These are phyloP conservation scores for Nannochloropsis oceanica DNA, from an alignment of 108 stramenopile genomes.

Conservation along the genomic window DNA sequence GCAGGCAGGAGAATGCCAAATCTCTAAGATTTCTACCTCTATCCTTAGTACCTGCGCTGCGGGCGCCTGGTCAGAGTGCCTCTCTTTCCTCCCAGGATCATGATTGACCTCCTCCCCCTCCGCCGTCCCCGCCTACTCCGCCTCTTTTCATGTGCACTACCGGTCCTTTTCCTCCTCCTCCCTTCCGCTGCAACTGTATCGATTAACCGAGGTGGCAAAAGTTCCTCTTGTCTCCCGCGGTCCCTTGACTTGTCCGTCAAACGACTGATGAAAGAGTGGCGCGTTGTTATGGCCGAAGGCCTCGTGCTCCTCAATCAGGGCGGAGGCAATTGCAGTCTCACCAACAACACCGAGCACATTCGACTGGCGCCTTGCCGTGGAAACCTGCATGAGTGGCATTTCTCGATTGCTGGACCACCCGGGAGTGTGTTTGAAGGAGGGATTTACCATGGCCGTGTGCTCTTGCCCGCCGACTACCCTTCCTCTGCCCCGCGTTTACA, in stretches of 20 bases:
- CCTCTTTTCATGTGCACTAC: background rate
- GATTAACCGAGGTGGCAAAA: background rate
- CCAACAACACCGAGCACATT: background rate
- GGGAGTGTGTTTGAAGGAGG: background rate
- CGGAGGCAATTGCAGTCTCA: background rate
- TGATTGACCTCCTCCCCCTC: background rate
- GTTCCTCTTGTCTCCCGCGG: background rate
- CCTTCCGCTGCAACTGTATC: background rate
- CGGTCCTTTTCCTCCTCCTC: too few relatives aligned
- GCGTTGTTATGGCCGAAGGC: background rate
- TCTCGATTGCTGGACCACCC: background rate
- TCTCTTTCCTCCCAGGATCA: too few relatives aligned
- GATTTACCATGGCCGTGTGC: background rate
- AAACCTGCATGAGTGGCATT: background rate
- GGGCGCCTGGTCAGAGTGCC: too few relatives aligned
- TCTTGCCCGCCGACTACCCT: background rate
- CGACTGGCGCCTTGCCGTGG: background rate
- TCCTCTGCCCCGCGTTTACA: background rate
- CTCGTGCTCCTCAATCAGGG: background rate
- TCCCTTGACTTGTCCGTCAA: background rate
- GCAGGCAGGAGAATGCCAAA: too few relatives aligned
- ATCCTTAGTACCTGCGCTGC: too few relatives aligned
- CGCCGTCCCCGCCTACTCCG: background rate
- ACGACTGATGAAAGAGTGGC: background rate
- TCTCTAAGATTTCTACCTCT: too few relatives aligned